Evolutionary conservation across 2,329 filamentous ascomycete species (phyloP).

Genomic region (Pezicula radicicola): DNA sequence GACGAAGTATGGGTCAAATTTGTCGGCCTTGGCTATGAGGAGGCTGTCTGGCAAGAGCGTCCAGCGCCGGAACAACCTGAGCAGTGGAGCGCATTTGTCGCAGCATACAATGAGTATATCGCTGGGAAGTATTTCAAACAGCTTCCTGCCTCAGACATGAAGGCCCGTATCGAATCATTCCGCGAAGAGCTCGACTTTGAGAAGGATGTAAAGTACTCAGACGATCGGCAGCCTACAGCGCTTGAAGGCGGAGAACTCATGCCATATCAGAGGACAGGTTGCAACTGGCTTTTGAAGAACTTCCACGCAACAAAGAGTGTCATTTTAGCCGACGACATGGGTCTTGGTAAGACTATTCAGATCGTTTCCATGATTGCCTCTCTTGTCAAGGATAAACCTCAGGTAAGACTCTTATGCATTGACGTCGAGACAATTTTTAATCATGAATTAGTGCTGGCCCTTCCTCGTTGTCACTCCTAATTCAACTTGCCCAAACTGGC

Average conservation of each 20-base stretch:
- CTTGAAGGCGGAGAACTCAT: conserved; percentile 80
- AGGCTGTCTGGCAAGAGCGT: conserved; percentile 84
- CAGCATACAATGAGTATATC: conserved; percentile 84
- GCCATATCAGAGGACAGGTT: conserved; percentile 87
- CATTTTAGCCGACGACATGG: conserved; percentile 97
- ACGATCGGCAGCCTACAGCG: conserved; percentile 68
- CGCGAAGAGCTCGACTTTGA: conserved; percentile 61
- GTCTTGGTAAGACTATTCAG: conserved; percentile 94
- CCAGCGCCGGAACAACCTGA: conserved; percentile 60
- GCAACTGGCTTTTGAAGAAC: conserved; percentile 94
- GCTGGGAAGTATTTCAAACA: conserved; percentile 67
- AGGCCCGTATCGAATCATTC: conserved; percentile 64
- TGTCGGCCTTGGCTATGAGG: conserved; percentile 87
- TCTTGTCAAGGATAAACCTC: conserved; percentile 61
- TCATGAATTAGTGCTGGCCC: conserved; percentile 63
- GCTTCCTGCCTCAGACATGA: conserved; percentile 57
- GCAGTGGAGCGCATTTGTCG: conserved; percentile 75
- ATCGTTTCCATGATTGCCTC: conserved; percentile 79
- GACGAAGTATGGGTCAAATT: conserved; percentile 81
- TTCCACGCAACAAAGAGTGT: conserved; percentile 81
- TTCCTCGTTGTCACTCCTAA: conserved; percentile 94
- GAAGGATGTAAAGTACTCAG: conserved; percentile 50
- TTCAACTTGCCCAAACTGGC: conserved; percentile 96
- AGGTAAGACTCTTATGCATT: conserved; percentile 17
- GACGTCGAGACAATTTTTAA: conserved; percentile 40